Base-by-base conservation (phyloP, 2,329 filamentous ascomycete genomes). In the Clonostachys byssicola region DNA sequence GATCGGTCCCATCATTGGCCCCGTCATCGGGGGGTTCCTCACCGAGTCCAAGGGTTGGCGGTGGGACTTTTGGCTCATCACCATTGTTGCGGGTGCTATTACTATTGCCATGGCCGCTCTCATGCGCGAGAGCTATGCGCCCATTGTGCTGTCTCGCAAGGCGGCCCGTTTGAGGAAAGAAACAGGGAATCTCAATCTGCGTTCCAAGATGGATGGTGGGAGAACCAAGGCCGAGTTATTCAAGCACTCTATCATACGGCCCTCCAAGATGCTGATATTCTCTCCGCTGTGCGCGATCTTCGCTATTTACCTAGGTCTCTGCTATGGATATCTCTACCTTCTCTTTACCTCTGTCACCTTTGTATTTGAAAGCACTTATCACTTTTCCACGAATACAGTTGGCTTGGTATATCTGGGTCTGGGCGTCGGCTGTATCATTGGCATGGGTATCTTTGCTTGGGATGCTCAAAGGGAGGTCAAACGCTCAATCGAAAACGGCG, bases 231-330 rank as follows among this genome's bases (percentile, higher is more conserved):
- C 46, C 16, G 47, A 57, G n/a, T 49, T 53, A 23, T 56, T 86
- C 47, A 62, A 62, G 16, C 78, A 85, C 48, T 72, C 88, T 12
- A 74, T 73, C 10, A 67, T 86, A 34, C 77, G 83, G 0, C 86
- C 86, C 0, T 73, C 87, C 46, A 77, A 81, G 54, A 70, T 89
- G 42, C 73, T 90, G 9, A 58, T 69, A 40, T 86, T 55, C 0
- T 54, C 81, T 1, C 85, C 84, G 0, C 86, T 88, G 48, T 84
- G 83, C 60, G 79, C 86, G 53, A 70, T 85, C 10, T 71, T 88
- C 39, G 78, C 83, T 1, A 58, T 88, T 0, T 88, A 87, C 58
- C 77, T 81, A 5, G 78, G 74, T 34, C 83, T 88, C 53, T 73
- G 74, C 49, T 85, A 83, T 52, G 82, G 80, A 0, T 76, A 84